Evolutionary conservation across 2,329 filamentous ascomycete genomes (phyloP).

Genomic region (Fusarium aywerte): DNA sequence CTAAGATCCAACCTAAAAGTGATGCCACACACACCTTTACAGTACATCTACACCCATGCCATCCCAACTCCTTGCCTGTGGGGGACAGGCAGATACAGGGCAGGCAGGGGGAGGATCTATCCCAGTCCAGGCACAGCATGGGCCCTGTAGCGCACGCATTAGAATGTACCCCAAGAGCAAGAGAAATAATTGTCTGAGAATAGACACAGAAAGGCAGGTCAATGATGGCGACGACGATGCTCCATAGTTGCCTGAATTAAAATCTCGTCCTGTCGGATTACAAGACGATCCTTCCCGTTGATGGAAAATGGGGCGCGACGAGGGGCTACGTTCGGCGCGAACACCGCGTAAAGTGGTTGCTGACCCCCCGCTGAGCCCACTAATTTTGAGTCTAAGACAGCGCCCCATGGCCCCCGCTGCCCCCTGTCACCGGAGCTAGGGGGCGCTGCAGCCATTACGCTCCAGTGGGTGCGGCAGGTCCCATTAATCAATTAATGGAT

Average conservation of each 20-base stretch:
- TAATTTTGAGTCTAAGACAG: conserved; percentile 41
- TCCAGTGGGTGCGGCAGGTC: conserved; percentile 35
- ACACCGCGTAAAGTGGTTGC: conserved; percentile 47
- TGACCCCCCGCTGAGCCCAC: conserved; percentile 42
- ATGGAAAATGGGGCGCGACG: conserved; percentile 45
- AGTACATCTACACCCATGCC: conserved; percentile 18
- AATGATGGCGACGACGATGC: conserved; percentile 41
- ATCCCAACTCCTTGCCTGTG: conserved; percentile 10
- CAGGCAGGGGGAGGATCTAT: conserved; percentile 26
- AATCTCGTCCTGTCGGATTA: conserved; percentile 35
- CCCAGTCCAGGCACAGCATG: conserved; percentile 37
- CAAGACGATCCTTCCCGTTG: conserved; percentile 40
- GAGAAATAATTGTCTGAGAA: conserved; percentile 37
- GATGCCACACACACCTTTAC: conserved; percentile 36
- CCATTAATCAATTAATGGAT: conserved; percentile 24
- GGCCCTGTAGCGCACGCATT: conserved; percentile 10
- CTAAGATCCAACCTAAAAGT: conserved; percentile 30
- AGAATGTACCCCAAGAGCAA: conserved; percentile 14
- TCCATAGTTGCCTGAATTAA: conserved; percentile 50
- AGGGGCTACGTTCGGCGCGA: conserved; percentile 43
- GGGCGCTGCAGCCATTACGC: conserved; percentile 35
- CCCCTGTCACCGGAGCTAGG: conserved; percentile 36
- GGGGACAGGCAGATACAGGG: conserved; percentile 39
- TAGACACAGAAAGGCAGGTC: not conserved
- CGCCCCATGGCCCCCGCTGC: conserved; percentile 9